Conservation (phyloP, 345 rosid genomes). For the Diplotaxis tenuifolia region DNA sequence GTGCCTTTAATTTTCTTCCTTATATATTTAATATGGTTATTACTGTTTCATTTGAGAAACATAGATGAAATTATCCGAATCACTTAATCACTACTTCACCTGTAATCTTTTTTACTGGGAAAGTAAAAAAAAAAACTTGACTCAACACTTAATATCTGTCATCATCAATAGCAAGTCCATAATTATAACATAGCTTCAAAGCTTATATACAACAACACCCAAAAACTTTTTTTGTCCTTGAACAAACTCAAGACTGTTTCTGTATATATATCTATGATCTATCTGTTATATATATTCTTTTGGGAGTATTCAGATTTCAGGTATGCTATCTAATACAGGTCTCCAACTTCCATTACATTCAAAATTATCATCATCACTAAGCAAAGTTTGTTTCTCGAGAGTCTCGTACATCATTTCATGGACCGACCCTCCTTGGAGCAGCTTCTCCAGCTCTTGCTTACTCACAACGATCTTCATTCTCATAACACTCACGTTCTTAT, state of each 20-base stretch:
- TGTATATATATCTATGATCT: slow-evolving; percentile 2
- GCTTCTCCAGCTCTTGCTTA: slow-evolving; percentile 65
- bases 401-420: slow-evolving; percentile 47
- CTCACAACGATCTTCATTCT: slow-evolving; percentile 79
- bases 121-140: too few species aligned
- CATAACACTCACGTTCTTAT: slow-evolving; percentile 32
- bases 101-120: too few species aligned
- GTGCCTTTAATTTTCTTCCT: too few species aligned
- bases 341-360: slow-evolving; percentile 43
- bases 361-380: neutral
- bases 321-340: slow-evolving; percentile 64
- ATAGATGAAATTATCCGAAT: too few species aligned
- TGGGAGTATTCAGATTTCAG: slow-evolving; percentile 49
- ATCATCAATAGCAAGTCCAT: neutral
- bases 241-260: slow-evolving; percentile 20
- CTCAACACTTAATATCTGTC: too few species aligned
- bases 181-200: slow-evolving; percentile 16
- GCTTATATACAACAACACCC: slow-evolving; percentile 15
- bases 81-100: too few species aligned
- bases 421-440: slow-evolving; percentile 57
- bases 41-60: too few species aligned
- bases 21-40: too few species aligned
- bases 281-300: neutral
- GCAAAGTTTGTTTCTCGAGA: slow-evolving; percentile 41
- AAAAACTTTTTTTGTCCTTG: neutral